phyloP scores from a whole-genome alignment of 345 rosid genomes.

The Arabis alpina region DNA sequence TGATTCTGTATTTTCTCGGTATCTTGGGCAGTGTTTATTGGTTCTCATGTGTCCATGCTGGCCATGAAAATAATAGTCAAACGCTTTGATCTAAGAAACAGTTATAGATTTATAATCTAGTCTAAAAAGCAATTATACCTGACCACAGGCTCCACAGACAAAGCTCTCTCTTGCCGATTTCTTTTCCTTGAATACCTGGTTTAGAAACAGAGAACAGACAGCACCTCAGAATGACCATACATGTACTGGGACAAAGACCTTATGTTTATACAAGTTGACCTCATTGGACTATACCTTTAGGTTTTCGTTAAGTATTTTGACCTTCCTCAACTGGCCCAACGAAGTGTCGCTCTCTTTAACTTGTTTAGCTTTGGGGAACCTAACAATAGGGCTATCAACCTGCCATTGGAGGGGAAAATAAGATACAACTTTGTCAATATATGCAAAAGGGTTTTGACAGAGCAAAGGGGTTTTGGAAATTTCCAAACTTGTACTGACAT shows the following conservation, averaged over 20 bases:
- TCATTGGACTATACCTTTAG: slow-evolving; percentile 55
- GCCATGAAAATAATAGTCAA: slow-evolving; percentile 38
- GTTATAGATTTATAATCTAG: slow-evolving; percentile 23
- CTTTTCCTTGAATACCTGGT: slow-evolving; percentile 83
- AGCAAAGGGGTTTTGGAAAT: not conserved
- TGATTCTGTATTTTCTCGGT: slow-evolving; percentile 78
- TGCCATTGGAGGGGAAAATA: slow-evolving; percentile 48
- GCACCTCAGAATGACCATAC: slow-evolving; percentile 25
- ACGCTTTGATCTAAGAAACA: slow-evolving; percentile 11
- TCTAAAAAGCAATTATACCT: slow-evolving; percentile 53
- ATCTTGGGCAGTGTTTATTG: slow-evolving; percentile 94
- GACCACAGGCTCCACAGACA: slow-evolving; percentile 97
- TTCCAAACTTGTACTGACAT: slow-evolving; percentile 51
- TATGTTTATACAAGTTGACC: slow-evolving; percentile 1
- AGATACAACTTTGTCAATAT: slow-evolving; percentile 26
- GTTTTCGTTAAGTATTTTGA: slow-evolving; percentile 83
- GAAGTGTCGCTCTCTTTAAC: slow-evolving; percentile 49
- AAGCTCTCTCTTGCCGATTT: slow-evolving; percentile 95
- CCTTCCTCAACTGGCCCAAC: slow-evolving; percentile 52
- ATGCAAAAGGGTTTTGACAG: not conserved
- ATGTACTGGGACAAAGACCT: slow-evolving; percentile 14
- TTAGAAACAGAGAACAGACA: slow-evolving; percentile 20
- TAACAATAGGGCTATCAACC: slow-evolving; percentile 60
- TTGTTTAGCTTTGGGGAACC: slow-evolving; percentile 62
- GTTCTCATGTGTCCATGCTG: slow-evolving; percentile 99